Percentiles rank a stretch among this genome's conserved stretches.
These are phyloP conservation scores for Aspergillus candidus DNA, from an alignment of 2,329 filamentous ascomycete genomes.

Conservation along the genomic window DNA sequence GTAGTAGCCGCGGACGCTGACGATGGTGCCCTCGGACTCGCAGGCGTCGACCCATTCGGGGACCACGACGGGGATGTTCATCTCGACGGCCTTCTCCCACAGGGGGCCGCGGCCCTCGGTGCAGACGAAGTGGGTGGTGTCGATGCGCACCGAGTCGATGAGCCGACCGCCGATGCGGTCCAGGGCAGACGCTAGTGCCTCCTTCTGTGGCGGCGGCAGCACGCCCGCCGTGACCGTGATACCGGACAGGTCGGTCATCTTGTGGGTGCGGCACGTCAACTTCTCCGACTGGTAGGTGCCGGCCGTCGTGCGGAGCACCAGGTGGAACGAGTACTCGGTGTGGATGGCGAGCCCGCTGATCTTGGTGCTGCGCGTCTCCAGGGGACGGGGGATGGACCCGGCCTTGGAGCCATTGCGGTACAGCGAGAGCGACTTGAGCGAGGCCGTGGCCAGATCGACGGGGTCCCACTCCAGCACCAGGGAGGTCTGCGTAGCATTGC, in stretches of 20 bases:
- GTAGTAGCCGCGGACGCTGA: constrained; percentile 93
- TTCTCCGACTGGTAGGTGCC: constrained; percentile 81
- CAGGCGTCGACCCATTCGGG: constrained; percentile 98
- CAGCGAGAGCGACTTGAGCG: constrained; percentile 79
- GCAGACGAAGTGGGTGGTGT: constrained; percentile 97
- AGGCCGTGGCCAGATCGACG: constrained; percentile 84
- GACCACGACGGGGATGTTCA: constrained; percentile 94
- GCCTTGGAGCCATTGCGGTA: constrained; percentile 97
- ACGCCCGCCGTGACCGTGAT: constrained; percentile 92
- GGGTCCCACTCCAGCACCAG: constrained; percentile 98
- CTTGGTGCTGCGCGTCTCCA: constrained; percentile 89
- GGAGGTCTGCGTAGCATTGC: constrained; percentile 97
- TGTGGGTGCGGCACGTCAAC: constrained; percentile 83
- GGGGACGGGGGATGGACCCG: constrained; percentile 82
- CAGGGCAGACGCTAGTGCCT: constrained; percentile 67
- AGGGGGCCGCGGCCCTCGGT: constrained; percentile 81
- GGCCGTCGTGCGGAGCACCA: constrained; percentile 83
- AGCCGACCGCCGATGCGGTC: constrained; percentile 89
- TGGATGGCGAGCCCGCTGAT: constrained; percentile 95
- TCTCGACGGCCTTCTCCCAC: constrained; percentile 96
- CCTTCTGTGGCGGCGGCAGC: constrained; percentile 65
- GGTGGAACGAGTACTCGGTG: constrained; percentile 90
- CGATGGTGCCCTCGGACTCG: constrained; percentile 83
- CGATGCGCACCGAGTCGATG: constrained; percentile 83
- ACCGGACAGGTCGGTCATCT: constrained; percentile 95